A percentile compares a stretch with the other conserved stretches of the same genome.
These are phyloP conservation scores for Venturiaceae sp. DNA, from an alignment of 2,329 filamentous ascomycete species.

Conservation along the genomic window DNA sequence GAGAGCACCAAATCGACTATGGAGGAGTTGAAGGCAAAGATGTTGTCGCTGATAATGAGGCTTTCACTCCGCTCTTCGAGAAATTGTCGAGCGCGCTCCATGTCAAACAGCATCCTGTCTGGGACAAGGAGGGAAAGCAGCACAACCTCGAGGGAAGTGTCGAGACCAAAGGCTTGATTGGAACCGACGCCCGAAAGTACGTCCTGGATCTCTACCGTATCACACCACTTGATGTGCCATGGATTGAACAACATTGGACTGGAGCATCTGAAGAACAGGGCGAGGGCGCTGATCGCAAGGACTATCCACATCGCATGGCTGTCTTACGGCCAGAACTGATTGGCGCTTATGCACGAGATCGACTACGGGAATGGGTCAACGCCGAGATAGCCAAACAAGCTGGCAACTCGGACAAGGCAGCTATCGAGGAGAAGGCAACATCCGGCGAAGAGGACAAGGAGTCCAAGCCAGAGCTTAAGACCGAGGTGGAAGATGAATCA, in stretches of 20 bases:
- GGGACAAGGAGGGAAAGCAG: constrained; percentile 89
- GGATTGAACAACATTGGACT: constrained; percentile 68
- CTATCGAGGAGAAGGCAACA: constrained; percentile 26
- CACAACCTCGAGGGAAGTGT: constrained; percentile 93
- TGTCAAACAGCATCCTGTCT: constrained; percentile 91
- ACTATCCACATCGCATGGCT: constrained; percentile 94
- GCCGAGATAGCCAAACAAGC: constrained; percentile 49
- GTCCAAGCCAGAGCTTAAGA: constrained; percentile 20
- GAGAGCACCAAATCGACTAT: constrained; percentile 98
- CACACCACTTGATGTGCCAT: constrained; percentile 80
- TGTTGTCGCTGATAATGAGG: constrained; percentile 80
- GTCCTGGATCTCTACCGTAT: constrained; percentile 95
- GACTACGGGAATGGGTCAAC: constrained; percentile 83
- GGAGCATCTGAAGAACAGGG: constrained; percentile 25
- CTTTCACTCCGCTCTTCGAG: constrained; percentile 74
- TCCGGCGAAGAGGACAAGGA: constrained; percentile 26
- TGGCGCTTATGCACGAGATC: constrained; percentile 72
- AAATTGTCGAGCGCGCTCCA: constrained; percentile 84
- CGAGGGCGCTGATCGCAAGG: constrained; percentile 19
- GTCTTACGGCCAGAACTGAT: constrained; percentile 85
- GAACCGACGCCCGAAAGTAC: constrained; percentile 93
- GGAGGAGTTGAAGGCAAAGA: constrained; percentile 97
- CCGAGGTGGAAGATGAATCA: constrained; percentile 13
- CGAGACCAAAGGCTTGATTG: constrained; percentile 94
- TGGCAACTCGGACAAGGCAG: constrained; percentile 18